Conservation (phyloP, 805 yeast genomes). For the Trichomonascus vanleenenianus region DNA sequence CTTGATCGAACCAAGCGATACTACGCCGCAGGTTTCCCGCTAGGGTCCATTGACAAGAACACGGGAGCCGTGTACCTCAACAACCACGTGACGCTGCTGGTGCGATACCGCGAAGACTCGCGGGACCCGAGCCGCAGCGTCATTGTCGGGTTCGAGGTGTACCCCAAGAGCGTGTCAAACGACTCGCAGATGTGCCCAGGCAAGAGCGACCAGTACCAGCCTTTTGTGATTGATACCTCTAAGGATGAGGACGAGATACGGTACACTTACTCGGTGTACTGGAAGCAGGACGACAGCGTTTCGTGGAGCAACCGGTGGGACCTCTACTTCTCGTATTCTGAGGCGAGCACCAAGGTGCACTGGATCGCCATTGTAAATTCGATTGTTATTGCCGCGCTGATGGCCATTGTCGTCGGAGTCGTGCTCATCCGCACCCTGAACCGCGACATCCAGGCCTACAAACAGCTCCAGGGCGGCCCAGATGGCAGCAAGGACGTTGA, state of each 20-base stretch:
- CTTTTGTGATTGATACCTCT: constrained; percentile 42
- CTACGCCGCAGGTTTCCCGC: constrained; percentile 80
- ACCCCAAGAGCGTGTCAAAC: constrained; percentile 64
- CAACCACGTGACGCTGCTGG: constrained; percentile 75
- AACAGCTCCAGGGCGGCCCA: constrained; percentile 16
- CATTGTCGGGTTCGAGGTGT: constrained; percentile 85
- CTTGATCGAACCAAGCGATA: constrained; percentile 53
- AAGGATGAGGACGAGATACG: constrained; percentile 31
- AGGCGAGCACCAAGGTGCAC: constrained; percentile 49
- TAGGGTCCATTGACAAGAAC: constrained; percentile 62
- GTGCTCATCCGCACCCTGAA: constrained; percentile 51
- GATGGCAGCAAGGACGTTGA: constrained; percentile 16
- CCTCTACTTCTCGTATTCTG: constrained; percentile 49
- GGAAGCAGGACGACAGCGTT: constrained; percentile 72
- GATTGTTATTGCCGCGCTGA: constrained; percentile 50
- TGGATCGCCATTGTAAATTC: constrained; percentile 76
- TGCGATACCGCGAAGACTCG: constrained; percentile 50
- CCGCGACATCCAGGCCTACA: constrained; percentile 39
- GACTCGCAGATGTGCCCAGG: constrained; percentile 64
- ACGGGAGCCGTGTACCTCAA: constrained; percentile 48
- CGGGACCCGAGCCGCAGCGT: constrained; percentile 28
- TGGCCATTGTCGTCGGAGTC: constrained; percentile 57
- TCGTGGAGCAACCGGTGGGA: constrained; percentile 69
- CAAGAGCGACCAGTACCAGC: constrained; percentile 50
- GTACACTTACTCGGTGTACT: constrained; percentile 77